phyloP scores from a whole-genome alignment of 257 asterid genomes.

The Przewalskia tangutica region DNA sequence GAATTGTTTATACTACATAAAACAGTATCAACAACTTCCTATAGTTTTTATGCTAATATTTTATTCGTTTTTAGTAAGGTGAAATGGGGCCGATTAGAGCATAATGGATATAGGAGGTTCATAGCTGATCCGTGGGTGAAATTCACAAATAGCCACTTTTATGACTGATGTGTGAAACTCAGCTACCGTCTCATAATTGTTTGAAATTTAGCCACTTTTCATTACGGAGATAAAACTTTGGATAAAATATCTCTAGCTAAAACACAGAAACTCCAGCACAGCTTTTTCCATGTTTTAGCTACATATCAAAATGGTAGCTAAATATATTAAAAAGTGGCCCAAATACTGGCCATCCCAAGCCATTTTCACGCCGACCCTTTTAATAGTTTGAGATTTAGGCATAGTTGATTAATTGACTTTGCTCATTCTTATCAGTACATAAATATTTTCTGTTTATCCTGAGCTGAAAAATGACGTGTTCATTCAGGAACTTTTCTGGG shows the following conservation, averaged over 20 bases:
- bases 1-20: not conserved
- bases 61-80: not conserved
- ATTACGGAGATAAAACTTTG: not conserved
- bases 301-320: no score
- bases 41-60: not conserved
- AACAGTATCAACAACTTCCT: not conserved
- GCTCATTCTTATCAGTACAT: not conserved
- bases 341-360: not conserved
- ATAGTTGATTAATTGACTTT: not conserved
- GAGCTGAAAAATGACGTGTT: not conserved
- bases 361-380: not conserved
- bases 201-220: not conserved
- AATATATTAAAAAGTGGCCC: no score
- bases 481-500: constrained; percentile 69
- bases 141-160: no score
- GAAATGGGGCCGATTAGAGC: not conserved
- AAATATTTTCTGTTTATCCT: not conserved
- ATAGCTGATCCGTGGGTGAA: not conserved
- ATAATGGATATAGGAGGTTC: not conserved
- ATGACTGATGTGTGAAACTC: not conserved
- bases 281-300: not conserved
- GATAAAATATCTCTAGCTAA: not conserved
- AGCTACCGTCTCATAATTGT: not conserved
- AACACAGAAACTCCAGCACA: not conserved
- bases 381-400: not conserved